Percentiles rank a stretch among this genome's conserved stretches.
Evolutionary conservation across 192 early-diverging fungal species (phyloP).

Genomic region (Obelidium mucronatum): DNA sequence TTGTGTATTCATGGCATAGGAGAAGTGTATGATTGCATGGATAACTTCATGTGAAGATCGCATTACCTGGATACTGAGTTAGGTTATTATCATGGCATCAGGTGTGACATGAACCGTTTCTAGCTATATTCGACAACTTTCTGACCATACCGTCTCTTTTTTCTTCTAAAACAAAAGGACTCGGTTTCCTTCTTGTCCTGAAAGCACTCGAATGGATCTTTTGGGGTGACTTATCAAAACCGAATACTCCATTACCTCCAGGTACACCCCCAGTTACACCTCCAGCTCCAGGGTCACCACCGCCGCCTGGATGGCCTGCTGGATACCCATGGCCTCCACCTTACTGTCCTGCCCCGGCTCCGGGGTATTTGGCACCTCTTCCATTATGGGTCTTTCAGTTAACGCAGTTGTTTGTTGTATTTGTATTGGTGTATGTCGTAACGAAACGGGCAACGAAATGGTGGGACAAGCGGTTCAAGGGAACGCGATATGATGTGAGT

Average conservation of each 20-base stretch:
- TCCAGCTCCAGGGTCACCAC: neutral
- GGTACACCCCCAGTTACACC: neutral
- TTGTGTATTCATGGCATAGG: too few relatives aligned
- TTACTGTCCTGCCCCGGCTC: neutral
- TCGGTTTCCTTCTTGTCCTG: constrained; percentile 8
- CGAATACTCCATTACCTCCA: neutral
- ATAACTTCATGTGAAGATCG: too few relatives aligned
- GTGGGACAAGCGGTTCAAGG: neutral
- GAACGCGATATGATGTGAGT: neutral
- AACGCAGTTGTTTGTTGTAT: neutral
- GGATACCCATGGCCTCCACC: neutral
- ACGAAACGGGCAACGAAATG: neutral
- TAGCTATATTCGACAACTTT: too few relatives aligned
- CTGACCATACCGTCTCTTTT: too few relatives aligned
- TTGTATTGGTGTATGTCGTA: neutral
- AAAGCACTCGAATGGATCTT: neutral
- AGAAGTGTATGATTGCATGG: too few relatives aligned
- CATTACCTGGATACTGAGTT: too few relatives aligned
- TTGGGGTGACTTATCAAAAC: neutral
- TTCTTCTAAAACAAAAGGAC: too few relatives aligned
- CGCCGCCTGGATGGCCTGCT: neutral
- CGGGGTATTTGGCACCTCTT: neutral
- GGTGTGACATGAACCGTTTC: too few relatives aligned
- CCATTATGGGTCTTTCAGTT: neutral
- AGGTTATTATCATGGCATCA: neutral